phyloP scores from a whole-genome alignment of 345 rosid genomes.

The Aegle marmelos region DNA sequence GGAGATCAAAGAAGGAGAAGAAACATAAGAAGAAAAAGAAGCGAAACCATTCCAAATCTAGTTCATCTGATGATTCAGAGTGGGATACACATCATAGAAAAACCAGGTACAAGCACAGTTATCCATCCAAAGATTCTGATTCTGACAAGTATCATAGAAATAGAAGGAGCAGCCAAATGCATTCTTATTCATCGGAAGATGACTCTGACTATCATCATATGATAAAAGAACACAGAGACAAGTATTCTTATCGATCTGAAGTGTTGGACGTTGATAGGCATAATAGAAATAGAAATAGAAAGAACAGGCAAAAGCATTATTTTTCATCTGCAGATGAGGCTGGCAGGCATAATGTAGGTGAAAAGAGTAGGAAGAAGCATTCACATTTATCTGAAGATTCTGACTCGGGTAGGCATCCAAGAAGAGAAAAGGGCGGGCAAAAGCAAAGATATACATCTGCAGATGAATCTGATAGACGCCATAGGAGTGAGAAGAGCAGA shows the following conservation, averaged over 20 bases:
- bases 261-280: constrained; percentile 13
- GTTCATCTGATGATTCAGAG: constrained; percentile 37
- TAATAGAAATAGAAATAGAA: constrained; percentile 9
- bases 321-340: constrained; percentile 15
- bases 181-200: constrained; percentile 21
- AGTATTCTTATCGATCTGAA: constrained; percentile 30
- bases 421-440: constrained; percentile 17
- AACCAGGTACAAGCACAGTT: constrained; percentile 32
- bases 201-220: constrained; percentile 17
- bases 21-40: constrained; percentile 37
- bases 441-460: constrained; percentile 15
- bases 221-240: constrained; percentile 21
- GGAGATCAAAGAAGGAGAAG: constrained; percentile 42
- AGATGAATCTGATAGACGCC: constrained; percentile 17
- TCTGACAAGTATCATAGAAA: constrained; percentile 25
- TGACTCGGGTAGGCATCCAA: constrained; percentile 11
- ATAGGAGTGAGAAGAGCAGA: constrained; percentile 16
- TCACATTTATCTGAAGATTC: constrained; percentile 20
- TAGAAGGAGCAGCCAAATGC: constrained; percentile 30
- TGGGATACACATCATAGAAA: constrained; percentile 25
- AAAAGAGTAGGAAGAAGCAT: constrained; percentile 16
- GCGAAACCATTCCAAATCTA: constrained; percentile 33
- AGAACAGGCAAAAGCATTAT: constrained; percentile 16
- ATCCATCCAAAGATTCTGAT: constrained; percentile 24
- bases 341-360: constrained; percentile 13